These are phyloP conservation scores for Candida suzukii DNA, from an alignment of 805 yeast species.

Conservation along the genomic window DNA sequence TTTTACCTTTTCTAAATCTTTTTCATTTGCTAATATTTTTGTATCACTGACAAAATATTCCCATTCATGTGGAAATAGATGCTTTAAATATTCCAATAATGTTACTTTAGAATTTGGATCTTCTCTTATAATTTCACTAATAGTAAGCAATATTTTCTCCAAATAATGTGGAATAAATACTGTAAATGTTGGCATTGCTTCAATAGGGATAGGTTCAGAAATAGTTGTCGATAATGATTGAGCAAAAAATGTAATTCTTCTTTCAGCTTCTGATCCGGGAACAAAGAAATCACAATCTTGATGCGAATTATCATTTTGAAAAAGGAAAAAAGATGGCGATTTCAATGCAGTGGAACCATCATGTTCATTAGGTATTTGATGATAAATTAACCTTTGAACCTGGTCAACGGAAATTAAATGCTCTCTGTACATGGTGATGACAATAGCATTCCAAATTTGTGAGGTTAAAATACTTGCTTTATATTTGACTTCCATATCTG, in stretches of 20 bases:
- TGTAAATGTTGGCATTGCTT: slow-evolving; percentile 43
- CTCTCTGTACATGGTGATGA: slow-evolving; percentile 48
- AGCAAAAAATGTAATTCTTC: slow-evolving; percentile 47
- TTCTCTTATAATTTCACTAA: slow-evolving; percentile 41
- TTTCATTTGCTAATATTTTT: slow-evolving; percentile 48
- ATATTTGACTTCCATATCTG: slow-evolving; percentile 38
- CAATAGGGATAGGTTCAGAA: slow-evolving; percentile 40
- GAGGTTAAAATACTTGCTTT: slow-evolving; percentile 34
- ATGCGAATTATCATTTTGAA: slow-evolving; percentile 39
- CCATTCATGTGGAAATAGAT: slow-evolving; percentile 74
- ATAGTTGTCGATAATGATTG: slow-evolving; percentile 42
- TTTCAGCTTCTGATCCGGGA: slow-evolving; percentile 41
- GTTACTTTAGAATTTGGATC: slow-evolving; percentile 41
- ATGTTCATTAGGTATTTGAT: slow-evolving; percentile 41
- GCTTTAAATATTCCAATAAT: slow-evolving; percentile 71
- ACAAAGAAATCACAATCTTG: slow-evolving; percentile 32
- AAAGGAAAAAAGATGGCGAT: slow-evolving; percentile 40
- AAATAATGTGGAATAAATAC: slow-evolving; percentile 47
- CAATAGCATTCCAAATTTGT: slow-evolving; percentile 48
- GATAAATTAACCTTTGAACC: slow-evolving; percentile 26
- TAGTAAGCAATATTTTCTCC: slow-evolving; percentile 37
- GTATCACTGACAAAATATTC: slow-evolving; percentile 71
- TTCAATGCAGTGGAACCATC: slow-evolving; percentile 29
- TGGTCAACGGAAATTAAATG: slow-evolving; percentile 46
- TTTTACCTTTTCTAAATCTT: slow-evolving; percentile 21